These are phyloP conservation scores for Aspergillus felis DNA, from an alignment of 2,329 filamentous ascomycete species.

Conservation along the genomic window DNA sequence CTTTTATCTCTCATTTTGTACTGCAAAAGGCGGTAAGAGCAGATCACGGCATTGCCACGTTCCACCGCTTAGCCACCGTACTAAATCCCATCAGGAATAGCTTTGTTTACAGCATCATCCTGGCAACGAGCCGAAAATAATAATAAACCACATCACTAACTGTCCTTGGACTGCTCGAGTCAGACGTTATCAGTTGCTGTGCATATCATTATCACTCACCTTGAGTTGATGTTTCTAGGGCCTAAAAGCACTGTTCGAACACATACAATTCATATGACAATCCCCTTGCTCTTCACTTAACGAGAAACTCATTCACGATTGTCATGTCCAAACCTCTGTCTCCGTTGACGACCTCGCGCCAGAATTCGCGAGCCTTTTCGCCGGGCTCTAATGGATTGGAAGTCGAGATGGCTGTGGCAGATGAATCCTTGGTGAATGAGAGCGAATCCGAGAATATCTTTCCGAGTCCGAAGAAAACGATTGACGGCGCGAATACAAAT, in stretches of 20 bases:
- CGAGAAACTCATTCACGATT: neutral
- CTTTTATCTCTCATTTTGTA: neutral
- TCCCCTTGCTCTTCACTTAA: neutral
- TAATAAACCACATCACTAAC: slow-evolving; percentile 15
- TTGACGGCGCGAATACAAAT: slow-evolving; percentile 12
- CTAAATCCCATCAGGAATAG: slow-evolving; percentile 21
- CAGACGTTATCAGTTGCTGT: neutral
- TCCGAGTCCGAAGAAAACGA: slow-evolving; percentile 27
- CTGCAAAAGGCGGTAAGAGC: slow-evolving; percentile 10
- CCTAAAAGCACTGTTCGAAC: neutral
- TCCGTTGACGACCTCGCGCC: slow-evolving; percentile 38
- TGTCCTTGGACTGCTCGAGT: neutral
- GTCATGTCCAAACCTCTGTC: slow-evolving; percentile 40
- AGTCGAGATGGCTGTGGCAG: slow-evolving; percentile 13
- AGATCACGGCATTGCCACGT: slow-evolving; percentile 4
- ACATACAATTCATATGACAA: neutral
- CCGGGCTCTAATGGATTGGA: slow-evolving; percentile 16
- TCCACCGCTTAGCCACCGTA: slow-evolving; percentile 6
- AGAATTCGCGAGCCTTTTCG: slow-evolving; percentile 38
- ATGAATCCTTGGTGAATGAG: slow-evolving; percentile 14
- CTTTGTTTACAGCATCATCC: slow-evolving; percentile 29
- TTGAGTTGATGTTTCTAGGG: neutral
- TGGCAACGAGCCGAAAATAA: slow-evolving; percentile 22
- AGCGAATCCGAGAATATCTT: slow-evolving; percentile 19
- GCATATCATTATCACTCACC: neutral